Base-by-base conservation (phyloP, 768 basidiomycete genomes). In the Auricularia cornea region DNA sequence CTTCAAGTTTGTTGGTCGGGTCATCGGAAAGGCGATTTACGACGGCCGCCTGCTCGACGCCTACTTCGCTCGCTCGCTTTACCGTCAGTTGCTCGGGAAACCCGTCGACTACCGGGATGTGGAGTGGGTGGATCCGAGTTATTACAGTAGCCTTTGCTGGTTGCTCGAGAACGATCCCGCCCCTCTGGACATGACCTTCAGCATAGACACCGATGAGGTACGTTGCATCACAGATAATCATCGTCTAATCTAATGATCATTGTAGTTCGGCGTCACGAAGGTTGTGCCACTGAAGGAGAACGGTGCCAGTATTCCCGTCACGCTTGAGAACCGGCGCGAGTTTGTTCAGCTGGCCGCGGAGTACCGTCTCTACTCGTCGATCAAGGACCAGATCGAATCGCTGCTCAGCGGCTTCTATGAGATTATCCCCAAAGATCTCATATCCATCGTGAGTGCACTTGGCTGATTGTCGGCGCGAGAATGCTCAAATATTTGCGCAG, bases 1-100 rank as follows among this genome's bases (percentile, higher is more conserved):
- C 84, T 98, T 99, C 89, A 93, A 94, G 71, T 99, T 99, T 67
- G 94, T 99, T 52, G 97, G 97, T 16, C 89, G 95, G 31, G 87
- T 99, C 68, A 97, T 98, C 68, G 95, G 95, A 31, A 98, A 98
- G 74, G 95, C 96, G 3, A 95, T 98, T 65, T 96, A 94, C 71
- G 97, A 98, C 69, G 94, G 94, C 4, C 86, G 97, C 31, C 82
- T 99, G 23, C 84, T 99, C 44, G 97, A 99, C 72, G 97, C 97
- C 23, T 96, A 99, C 80, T 99, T 99, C 73, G 94, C 94, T 20
- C 87, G 95, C 68, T 96, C 96, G 68, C 76, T 98, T 74, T 98
- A 99, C 79, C 85, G 96, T 65, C 97, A 98, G 73, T 80, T 99
- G 30, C 81, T 99, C 31, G 92, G 90, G 52, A 94, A 95, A 72